Evolutionary conservation across 257 asterid genomes (phyloP).

Genomic region (Paraleonurus japonicus): DNA sequence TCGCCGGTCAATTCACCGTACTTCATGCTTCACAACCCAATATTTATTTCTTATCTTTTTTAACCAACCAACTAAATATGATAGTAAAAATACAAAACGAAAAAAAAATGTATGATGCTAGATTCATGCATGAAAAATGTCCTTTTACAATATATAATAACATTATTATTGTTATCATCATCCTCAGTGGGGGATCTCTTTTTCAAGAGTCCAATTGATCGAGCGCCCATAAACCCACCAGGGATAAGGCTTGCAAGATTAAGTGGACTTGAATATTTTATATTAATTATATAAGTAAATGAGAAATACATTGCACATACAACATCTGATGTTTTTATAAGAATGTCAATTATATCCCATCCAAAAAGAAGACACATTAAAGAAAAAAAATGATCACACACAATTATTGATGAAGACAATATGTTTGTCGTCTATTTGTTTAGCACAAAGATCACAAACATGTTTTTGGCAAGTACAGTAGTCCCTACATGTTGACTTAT

Average conservation of each 20-base stretch:
- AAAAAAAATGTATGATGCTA: neutral
- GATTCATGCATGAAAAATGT: constrained; percentile 25
- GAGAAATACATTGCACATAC: neutral
- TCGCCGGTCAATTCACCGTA: too few species aligned
- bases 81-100: neutral
- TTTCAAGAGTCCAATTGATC: constrained; percentile 19
- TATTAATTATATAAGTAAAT: neutral
- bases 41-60: too few species aligned
- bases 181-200: constrained; percentile 22
- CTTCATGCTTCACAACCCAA: too few species aligned
- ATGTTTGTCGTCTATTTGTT: constrained; percentile 16
- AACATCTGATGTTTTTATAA: neutral
- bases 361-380: neutral
- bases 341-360: neutral
- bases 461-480: constrained; percentile 1
- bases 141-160: neutral
- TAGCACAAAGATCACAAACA: neutral
- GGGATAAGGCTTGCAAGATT: constrained; percentile 20
- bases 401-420: neutral
- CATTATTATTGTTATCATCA: neutral
- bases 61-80: neutral
- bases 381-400: neutral
- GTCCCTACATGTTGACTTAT: constrained; percentile 11
- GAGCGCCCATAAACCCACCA: constrained; percentile 9
- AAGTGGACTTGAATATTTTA: constrained; percentile 12